Percentiles rank a stretch among this genome's conserved stretches.
These are phyloP conservation scores for Nicotiana noctiflora DNA, from an alignment of 257 asterid genomes.

Conservation along the genomic window DNA sequence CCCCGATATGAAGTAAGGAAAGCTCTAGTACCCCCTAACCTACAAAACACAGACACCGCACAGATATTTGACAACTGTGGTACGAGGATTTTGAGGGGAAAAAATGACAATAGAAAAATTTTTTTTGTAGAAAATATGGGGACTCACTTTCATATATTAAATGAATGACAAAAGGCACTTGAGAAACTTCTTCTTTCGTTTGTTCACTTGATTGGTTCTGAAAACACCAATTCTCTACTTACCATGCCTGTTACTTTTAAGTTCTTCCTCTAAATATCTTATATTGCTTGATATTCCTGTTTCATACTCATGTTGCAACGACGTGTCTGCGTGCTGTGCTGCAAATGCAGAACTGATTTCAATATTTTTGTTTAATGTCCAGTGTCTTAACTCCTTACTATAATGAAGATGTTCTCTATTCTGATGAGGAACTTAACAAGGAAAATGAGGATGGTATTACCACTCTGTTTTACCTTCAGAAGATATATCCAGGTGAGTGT, in stretches of 20 bases:
- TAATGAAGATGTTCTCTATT: slow-evolving; percentile 84
- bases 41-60: not conserved
- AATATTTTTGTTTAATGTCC: slow-evolving; percentile 21
- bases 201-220: not conserved
- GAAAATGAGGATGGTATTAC: slow-evolving; percentile 97
- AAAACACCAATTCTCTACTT: not conserved
- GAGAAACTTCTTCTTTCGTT: not conserved
- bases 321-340: not conserved
- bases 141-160: not conserved
- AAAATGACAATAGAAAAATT: not conserved
- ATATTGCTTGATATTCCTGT: not conserved
- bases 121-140: slow-evolving; percentile 1
- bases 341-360: slow-evolving; percentile 1
- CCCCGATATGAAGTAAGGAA: no score
- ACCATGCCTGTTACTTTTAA: not conserved
- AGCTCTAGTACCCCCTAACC: no score
- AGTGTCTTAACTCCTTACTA: slow-evolving; percentile 95
- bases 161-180: not conserved
- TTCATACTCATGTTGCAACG: not conserved
- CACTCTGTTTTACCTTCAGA: slow-evolving; percentile 83
- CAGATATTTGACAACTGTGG: not conserved
- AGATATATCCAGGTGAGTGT: slow-evolving; percentile 83
- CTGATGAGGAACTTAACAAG: slow-evolving; percentile 76
- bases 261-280: slow-evolving; percentile 1
- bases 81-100: not conserved